A percentile compares a stretch with the other conserved stretches of the same genome.
phyloP scores from a whole-genome alignment of 2,329 filamentous ascomycete genomes.

The Epichloe coenophiala region DNA sequence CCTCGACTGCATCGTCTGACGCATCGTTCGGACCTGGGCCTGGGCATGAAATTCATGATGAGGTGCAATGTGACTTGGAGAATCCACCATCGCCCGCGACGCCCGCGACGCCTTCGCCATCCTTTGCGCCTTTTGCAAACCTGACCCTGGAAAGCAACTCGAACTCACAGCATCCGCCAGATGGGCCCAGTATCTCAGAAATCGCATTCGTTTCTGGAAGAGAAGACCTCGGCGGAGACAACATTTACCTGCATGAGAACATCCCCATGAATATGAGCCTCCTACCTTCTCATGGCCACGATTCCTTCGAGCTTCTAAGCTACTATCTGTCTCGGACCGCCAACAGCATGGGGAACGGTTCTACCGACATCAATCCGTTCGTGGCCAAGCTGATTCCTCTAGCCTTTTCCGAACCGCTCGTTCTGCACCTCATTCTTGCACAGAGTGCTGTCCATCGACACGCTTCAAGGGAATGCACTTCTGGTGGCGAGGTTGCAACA shows the following conservation, averaged over 20 bases:
- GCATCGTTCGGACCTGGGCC: not conserved
- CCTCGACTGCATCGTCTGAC: not conserved
- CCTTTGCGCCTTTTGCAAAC: not conserved
- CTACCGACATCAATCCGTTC: conserved; percentile 31
- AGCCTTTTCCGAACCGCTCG: conserved; percentile 30
- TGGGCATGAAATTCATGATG: not conserved
- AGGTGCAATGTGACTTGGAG: not conserved
- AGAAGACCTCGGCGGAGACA: conserved; percentile 4
- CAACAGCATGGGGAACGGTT: conserved; percentile 33
- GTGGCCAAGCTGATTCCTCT: conserved; percentile 31
- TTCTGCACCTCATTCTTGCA: conserved; percentile 31
- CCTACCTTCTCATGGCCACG: conserved; percentile 17
- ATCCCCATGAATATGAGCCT: conserved; percentile 17
- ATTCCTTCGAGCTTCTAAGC: conserved; percentile 29
- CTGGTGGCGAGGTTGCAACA: conserved; percentile 18
- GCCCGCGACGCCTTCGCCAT: not conserved
- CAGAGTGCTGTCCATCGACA: conserved; percentile 28
- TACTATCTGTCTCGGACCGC: conserved; percentile 31
- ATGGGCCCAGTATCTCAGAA: not conserved
- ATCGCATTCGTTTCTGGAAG: not conserved
- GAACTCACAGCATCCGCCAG: not conserved
- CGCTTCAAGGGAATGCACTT: conserved; percentile 14
- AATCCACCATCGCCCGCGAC: not conserved
- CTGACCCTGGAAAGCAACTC: not conserved
- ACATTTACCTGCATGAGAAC: conserved; percentile 1